These are phyloP conservation scores for Leucosporidium scottii DNA, from an alignment of 768 basidiomycete species.

Conservation along the genomic window DNA sequence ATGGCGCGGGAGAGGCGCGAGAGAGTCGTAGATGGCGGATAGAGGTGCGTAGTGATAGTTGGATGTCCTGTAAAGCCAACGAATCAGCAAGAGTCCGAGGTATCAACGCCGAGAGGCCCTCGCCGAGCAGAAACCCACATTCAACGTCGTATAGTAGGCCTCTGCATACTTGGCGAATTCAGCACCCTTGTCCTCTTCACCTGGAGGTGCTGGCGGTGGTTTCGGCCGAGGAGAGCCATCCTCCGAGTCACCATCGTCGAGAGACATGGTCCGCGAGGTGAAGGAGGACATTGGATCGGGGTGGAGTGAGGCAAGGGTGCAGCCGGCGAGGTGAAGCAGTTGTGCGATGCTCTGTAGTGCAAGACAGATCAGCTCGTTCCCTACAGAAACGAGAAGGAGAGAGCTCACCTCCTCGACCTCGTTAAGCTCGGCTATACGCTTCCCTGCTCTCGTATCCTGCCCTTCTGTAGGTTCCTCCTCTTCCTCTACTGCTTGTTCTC, in stretches of 20 bases:
- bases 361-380: background rate
- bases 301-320: conserved; percentile 26
- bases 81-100: too few species aligned
- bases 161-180: conserved; percentile 27
- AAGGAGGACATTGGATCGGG: conserved; percentile 27
- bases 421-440: conserved; percentile 23
- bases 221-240: background rate
- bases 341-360: conserved; percentile 19
- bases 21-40: conserved; percentile 29
- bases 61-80: conserved; percentile 17
- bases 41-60: conserved; percentile 27
- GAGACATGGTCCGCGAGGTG: conserved; percentile 15
- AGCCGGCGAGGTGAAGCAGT: conserved; percentile 28
- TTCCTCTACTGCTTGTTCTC: background rate
- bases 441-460: conserved; percentile 3
- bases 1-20: conserved; percentile 12
- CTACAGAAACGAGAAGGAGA: background rate
- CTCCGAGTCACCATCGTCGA: conserved; percentile 14
- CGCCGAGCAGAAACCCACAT: conserved; percentile 12
- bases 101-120: too few species aligned
- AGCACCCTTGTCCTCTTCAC: conserved; percentile 5
- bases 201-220: background rate
- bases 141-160: conserved; percentile 27
- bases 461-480: background rate
- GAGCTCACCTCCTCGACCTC: conserved; percentile 28